Conservation (phyloP, 208 protist genomes). For the Phytomonas sp. region DNA sequence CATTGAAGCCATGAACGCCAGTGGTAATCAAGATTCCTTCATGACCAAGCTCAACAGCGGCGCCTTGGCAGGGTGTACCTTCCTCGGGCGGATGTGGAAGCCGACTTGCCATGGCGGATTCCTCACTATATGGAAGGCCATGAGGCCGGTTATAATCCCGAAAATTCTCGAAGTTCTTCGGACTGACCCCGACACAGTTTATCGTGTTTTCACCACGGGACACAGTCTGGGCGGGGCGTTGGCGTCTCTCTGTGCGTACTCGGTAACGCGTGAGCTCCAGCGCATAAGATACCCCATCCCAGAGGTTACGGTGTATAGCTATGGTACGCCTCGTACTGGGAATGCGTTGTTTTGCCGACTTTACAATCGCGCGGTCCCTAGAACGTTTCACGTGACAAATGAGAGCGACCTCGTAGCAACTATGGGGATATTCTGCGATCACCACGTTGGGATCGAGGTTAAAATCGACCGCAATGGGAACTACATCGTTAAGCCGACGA, state of each 20-base stretch:
- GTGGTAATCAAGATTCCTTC: not conserved
- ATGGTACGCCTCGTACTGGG: constrained; percentile 79
- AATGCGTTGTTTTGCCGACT: constrained; percentile 58
- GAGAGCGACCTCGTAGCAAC: constrained; percentile 77
- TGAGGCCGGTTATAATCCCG: constrained; percentile 42
- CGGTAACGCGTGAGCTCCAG: constrained; percentile 36
- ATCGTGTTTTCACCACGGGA: constrained; percentile 77
- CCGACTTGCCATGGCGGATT: constrained; percentile 83
- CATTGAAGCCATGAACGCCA: not conserved
- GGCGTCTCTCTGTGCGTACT: constrained; percentile 84
- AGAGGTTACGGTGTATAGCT: constrained; percentile 86
- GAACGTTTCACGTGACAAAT: constrained; percentile 84
- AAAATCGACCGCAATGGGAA: constrained; percentile 83
- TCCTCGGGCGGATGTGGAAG: constrained; percentile 20
- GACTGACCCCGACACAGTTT: constrained; percentile 32
- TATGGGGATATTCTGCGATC: constrained; percentile 56
- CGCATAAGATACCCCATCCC: constrained; percentile 53
- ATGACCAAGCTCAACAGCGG: constrained; percentile 19
- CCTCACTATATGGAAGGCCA: constrained; percentile 66
- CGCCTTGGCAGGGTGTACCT: constrained; percentile 19
- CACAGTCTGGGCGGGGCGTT: constrained; percentile 86
- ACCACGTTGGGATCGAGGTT: constrained; percentile 83
- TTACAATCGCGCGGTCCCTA: constrained; percentile 77
- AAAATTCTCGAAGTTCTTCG: constrained; percentile 34
- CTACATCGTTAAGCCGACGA: constrained; percentile 85